Evolutionary conservation across 2,329 filamentous ascomycete species (phyloP), one percentile per base, ranked within the genome.

Genomic region (Calonectria honghensis): DNA sequence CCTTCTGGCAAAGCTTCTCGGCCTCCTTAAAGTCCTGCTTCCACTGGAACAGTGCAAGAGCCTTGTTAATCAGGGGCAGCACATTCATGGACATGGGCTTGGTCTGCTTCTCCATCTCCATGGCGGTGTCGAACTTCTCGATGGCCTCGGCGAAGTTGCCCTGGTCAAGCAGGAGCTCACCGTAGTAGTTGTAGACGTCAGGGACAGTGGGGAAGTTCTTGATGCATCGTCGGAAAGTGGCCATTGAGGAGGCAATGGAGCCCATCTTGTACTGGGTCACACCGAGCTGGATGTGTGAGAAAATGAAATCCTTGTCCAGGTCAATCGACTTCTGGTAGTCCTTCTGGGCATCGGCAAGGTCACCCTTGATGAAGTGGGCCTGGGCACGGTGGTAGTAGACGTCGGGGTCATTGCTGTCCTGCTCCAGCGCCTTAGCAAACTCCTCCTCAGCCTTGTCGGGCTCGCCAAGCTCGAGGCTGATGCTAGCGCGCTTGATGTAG

Each of bases 261-360:
- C 97, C 97, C 94, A 98, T 97, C 93, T 99, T 99, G 90, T 99
- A 99, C 87, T 99, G 97, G 65, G 97, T 99, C 68, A 99, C 97
- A 85, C 97, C 97, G 54, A 99, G 94, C 87, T 99, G 97, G 82
- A 99, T 99, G 88, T 99, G 97, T 10, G 96, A 98, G 91, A 98
- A 99, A 88, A 99, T 99, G 87, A 99, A 99, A 79, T 95, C 93
- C 80, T 93, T 91, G 89, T 99, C 97, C 37, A 99, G 91, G 81
- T 99, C 97, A 82, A 99, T 99, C 3, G 97, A 98, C 88, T 98
- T 98, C 86, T 99, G 97, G 88, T 99, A 99, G 88, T 99, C 97
- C 88, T 97, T 98, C 74, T 97, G 96, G 6, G 97, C 97, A 79
- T 97, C 95, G 71, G 94, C 92, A 80, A 98, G 98, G 84, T 98